A percentile compares a stretch with the other conserved stretches of the same genome.
Conservation (phyloP, 495 filamentous ascomycete genomes). For the Penicillium parvum region DNA sequence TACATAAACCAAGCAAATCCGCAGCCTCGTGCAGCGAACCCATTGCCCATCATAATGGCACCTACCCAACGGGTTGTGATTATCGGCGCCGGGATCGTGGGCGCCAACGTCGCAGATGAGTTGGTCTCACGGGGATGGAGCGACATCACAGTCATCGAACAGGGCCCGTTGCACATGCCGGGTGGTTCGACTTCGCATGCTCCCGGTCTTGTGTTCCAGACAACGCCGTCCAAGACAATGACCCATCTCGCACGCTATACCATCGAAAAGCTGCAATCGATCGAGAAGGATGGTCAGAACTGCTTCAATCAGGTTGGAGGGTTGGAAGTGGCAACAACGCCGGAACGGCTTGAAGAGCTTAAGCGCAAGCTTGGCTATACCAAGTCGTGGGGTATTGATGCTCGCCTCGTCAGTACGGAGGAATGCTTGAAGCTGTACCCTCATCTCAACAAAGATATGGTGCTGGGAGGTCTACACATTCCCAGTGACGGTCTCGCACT, state of each 20-base stretch:
- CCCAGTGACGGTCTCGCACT: conserved; percentile 49
- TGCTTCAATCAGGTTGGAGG: conserved; percentile 52
- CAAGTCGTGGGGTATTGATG: conserved; percentile 44
- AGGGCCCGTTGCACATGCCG: conserved; percentile 47
- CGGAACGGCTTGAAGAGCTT: conserved; percentile 43
- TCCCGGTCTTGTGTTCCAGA: conserved; percentile 51
- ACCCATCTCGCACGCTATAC: conserved; percentile 46
- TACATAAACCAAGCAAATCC: conserved; percentile 7
- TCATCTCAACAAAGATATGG: conserved; percentile 38
- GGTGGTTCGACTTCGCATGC: conserved; percentile 52
- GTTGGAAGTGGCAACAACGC: conserved; percentile 48
- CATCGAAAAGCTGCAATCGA: conserved; percentile 41
- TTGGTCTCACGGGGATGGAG: conserved; percentile 46
- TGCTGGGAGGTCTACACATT: conserved; percentile 46
- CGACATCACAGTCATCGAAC: conserved; percentile 51
- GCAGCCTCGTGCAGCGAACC: conserved; percentile 6
- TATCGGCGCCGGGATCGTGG: conserved; percentile 52
- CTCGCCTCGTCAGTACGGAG: conserved; percentile 36
- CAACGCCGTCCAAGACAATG: conserved; percentile 47
- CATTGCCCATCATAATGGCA: conserved; percentile 16
- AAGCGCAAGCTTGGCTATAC: conserved; percentile 51
- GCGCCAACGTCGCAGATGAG: conserved; percentile 50
- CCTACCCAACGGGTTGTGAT: conserved; percentile 40
- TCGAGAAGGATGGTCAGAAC: conserved; percentile 34
- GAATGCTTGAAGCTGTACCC: conserved; percentile 43